Conservation (phyloP, 106 monocot genomes). For the Ottelia alismoides region DNA sequence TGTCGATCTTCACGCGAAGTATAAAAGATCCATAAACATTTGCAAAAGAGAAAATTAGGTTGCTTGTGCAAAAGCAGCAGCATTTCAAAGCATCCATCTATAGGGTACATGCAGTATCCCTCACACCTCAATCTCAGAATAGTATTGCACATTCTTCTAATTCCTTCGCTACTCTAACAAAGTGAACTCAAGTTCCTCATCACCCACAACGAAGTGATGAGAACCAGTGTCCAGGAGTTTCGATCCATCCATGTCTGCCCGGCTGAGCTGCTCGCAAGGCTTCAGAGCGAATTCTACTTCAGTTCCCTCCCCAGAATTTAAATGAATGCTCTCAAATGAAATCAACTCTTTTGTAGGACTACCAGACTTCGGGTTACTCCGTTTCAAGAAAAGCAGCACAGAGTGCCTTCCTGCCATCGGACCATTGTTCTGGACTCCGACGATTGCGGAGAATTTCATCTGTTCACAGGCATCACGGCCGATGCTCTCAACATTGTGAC, state of each 20-base stretch:
- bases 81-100: too few species aligned
- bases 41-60: too few species aligned
- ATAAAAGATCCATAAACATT: too few species aligned
- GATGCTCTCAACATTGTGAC: conserved; percentile 26
- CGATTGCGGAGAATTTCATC: conserved; percentile 8
- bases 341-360: conserved; percentile 24
- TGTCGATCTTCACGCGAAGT: too few species aligned
- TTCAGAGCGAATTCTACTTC: conserved; percentile 5
- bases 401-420: conserved; percentile 23
- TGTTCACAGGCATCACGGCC: conserved; percentile 26
- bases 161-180: too few species aligned
- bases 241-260: conserved; percentile 25
- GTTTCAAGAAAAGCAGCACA: conserved; percentile 12
- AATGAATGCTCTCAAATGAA: conserved; percentile 18
- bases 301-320: conserved; percentile 11
- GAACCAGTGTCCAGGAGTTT: conserved; percentile 39
- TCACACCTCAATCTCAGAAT: too few species aligned
- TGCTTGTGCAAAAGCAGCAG: too few species aligned
- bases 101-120: too few species aligned
- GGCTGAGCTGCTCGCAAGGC: conserved; percentile 23
- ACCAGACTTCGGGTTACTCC: neutral
- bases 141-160: too few species aligned
- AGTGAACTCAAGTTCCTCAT: too few species aligned
- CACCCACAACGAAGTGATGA: conserved; percentile 48
- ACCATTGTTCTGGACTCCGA: conserved; percentile 8